Evolutionary conservation across 495 filamentous ascomycete genomes (phyloP).

Genomic region (Parathielavia appendiculata): DNA sequence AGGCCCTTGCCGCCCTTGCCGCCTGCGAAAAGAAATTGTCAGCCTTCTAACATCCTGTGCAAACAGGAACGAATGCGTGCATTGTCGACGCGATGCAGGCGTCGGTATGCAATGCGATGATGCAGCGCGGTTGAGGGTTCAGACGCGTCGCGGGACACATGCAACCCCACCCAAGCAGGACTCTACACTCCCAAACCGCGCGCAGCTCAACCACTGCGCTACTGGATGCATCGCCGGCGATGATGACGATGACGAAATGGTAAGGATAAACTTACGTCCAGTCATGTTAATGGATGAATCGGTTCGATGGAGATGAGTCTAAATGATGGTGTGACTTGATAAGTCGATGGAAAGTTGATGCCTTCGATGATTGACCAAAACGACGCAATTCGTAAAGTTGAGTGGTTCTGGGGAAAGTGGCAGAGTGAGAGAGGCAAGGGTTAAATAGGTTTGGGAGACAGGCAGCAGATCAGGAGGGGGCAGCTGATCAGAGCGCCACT

Average conservation of each 20-base stretch:
- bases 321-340: slow-evolving; percentile 28
- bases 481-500: slow-evolving; percentile 25
- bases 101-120: background rate
- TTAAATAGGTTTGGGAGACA: slow-evolving; percentile 21
- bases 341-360: slow-evolving; percentile 26
- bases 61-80: too few relatives aligned
- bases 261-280: slow-evolving; percentile 74
- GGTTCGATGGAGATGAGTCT: slow-evolving; percentile 27
- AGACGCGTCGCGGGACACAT: slow-evolving; percentile 20
- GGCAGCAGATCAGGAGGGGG: slow-evolving; percentile 16
- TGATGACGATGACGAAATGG: slow-evolving; percentile 16
- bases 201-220: slow-evolving; percentile 15
- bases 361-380: slow-evolving; percentile 27
- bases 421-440: slow-evolving; percentile 2
- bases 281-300: slow-evolving; percentile 64
- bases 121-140: background rate
- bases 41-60: background rate
- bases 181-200: slow-evolving; percentile 2
- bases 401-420: slow-evolving; percentile 13
- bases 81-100: too few relatives aligned
- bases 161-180: slow-evolving; percentile 13
- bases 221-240: slow-evolving; percentile 17
- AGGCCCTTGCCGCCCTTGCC: slow-evolving; percentile 85
- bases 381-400: slow-evolving; percentile 15
- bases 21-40: slow-evolving; percentile 44